Evolutionary conservation across 1,139 yeast species (phyloP).

Genomic region (Zhuliangozyma parablackwelliae): DNA sequence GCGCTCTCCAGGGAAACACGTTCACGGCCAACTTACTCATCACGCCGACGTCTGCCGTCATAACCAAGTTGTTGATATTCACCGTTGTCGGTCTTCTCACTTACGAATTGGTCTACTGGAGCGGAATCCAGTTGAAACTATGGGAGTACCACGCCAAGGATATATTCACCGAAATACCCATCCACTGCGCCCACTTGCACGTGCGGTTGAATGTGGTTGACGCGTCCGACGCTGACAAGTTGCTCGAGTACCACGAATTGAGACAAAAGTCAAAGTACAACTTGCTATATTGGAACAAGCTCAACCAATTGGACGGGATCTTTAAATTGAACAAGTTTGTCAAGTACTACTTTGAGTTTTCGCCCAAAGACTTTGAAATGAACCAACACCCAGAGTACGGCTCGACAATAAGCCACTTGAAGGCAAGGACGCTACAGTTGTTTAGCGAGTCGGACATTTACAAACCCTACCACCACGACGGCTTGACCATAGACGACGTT

Average conservation of each 20-base stretch:
- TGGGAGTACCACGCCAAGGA: conserved; percentile 66
- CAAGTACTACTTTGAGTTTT: conserved; percentile 68
- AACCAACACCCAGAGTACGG: conserved; percentile 65
- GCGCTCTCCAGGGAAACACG: conserved; percentile 12
- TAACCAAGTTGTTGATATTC: conserved; percentile 40
- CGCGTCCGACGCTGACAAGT: conserved; percentile 13
- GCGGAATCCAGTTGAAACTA: conserved; percentile 44
- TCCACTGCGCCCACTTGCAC: conserved; percentile 72
- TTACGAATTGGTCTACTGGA: conserved; percentile 45
- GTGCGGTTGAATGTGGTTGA: conserved; percentile 44
- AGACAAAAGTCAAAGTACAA: conserved; percentile 25
- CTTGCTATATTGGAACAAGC: conserved; percentile 23
- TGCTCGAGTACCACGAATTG: conserved; percentile 25
- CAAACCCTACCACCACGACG: conserved; percentile 18
- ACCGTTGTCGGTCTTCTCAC: conserved; percentile 28
- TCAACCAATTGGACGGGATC: conserved; percentile 19
- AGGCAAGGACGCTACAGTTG: conserved; percentile 48
- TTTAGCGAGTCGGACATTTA: conserved; percentile 50
- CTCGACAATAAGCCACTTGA: conserved; percentile 58
- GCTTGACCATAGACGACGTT: conserved; percentile 19
- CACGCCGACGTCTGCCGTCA: conserved; percentile 27
- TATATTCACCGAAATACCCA: conserved; percentile 64
- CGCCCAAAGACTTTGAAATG: conserved; percentile 69
- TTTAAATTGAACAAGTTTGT: conserved; percentile 35
- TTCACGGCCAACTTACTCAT: conserved; percentile 27